These are phyloP conservation scores for Lactarius vividus DNA, from an alignment of 768 basidiomycete species.

Conservation along the genomic window DNA sequence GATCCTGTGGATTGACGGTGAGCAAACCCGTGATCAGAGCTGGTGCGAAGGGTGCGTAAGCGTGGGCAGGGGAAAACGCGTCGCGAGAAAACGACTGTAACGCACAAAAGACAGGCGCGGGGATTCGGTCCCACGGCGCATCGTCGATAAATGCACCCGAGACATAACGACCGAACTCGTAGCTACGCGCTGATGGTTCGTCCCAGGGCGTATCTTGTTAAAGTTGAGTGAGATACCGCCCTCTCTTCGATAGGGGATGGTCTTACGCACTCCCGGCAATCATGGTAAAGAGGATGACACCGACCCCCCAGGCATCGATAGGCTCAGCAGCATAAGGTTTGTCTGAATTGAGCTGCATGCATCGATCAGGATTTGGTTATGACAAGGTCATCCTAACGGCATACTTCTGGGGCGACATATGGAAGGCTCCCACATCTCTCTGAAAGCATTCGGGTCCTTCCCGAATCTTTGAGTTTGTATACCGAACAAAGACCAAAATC, in stretches of 20 bases:
- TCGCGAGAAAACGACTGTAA: conserved; percentile 31
- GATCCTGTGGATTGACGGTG: conserved; percentile 61
- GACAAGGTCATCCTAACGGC: conserved; percentile 21
- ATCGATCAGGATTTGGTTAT: conserved; percentile 5
- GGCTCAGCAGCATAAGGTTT: conserved; percentile 85
- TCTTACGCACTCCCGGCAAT: conserved; percentile 78
- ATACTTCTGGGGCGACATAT: conserved; percentile 91
- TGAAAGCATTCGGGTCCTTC: conserved; percentile 69
- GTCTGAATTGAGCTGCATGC: conserved; percentile 57
- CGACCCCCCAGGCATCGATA: conserved; percentile 93
- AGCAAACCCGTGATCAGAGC: conserved; percentile 77
- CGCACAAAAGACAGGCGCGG: conserved; percentile 56
- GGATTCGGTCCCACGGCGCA: conserved; percentile 76
- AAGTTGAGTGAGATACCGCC: background rate
- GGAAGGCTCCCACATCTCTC: conserved; percentile 91
- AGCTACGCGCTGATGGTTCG: conserved; percentile 75
- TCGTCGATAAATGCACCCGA: conserved; percentile 70
- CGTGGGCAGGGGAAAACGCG: background rate
- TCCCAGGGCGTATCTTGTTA: conserved; percentile 96
- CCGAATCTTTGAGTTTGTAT: conserved; percentile 77
- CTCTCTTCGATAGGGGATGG: background rate
- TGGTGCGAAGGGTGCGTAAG: conserved; percentile 34
- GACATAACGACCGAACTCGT: conserved; percentile 76
- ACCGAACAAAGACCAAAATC: conserved; percentile 95
- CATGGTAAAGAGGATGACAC: conserved; percentile 90